Base-by-base conservation (phyloP, 1,284 basidiomycete genomes). In the Cryptococcus wingfieldii region DNA sequence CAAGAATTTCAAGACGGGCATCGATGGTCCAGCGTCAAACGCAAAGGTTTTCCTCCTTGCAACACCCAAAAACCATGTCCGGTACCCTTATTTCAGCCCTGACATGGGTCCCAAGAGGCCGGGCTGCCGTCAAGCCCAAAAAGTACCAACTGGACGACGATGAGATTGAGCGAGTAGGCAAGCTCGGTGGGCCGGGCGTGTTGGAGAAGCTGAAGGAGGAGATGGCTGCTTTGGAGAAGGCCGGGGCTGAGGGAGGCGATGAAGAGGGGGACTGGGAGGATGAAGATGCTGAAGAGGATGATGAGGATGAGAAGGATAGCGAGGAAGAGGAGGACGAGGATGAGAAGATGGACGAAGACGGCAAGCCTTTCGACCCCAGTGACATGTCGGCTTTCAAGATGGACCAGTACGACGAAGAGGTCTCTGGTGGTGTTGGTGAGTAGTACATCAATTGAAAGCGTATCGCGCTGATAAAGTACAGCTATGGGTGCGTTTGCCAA, bases 321-420 rank as follows among this genome's bases (percentile, higher is more conserved):
- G 84, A 83, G 51, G 81, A 60, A 9, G 62, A 86, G 47, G 62
- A 62, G 42, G 54, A 62, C 34, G 56, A 64, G 55, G 60, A 61
- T 13, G 64, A 71, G 19, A 60, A 66, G 45, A 87, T 88, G 83
- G 84, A 84, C 53, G 81, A 62, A 46, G 64, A 87, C 48, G 44
- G 60, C 5, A 72, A 71, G 56, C 63, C 74, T 6, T 61, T 75
- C 47, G 83, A 85, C 60, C 79, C 81, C 2, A 86, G 92, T 62
- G 92, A 93, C 75, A 78, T 99, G n/a, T 83, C 87, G 0, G 80
- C 91, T 61, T 99, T 97, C 78, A 88, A 95, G 63, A 78, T 98
- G 60, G 94, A 98, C 71, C 84, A 88, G 44, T 99, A 98, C 70
- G 96, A 96, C 71, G 81, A 97, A 45, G 92, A 97, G 66, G 83